Evolutionary conservation across 371 early-diverging fungal species (phyloP).

Genomic region (Blakeslea trispora): DNA sequence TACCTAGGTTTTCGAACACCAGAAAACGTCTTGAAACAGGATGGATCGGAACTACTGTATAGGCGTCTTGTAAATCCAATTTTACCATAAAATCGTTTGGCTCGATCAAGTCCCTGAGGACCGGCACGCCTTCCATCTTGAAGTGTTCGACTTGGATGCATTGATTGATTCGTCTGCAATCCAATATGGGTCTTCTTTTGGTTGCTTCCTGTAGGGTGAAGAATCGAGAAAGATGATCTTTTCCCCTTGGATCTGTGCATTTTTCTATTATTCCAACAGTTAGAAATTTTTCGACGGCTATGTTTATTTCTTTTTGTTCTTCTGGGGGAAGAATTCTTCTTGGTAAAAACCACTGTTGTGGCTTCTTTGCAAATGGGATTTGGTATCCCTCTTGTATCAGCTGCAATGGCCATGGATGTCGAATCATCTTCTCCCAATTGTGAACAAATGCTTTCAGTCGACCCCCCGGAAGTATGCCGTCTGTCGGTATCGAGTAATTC

Average conservation of each 20-base stretch:
- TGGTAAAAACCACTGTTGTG: too few relatives aligned
- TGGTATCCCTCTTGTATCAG: too few relatives aligned
- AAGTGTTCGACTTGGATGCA: conserved; percentile 13
- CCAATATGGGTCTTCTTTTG: conserved; percentile 5
- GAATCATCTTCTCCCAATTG: too few relatives aligned
- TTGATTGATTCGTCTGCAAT: conserved; percentile 7
- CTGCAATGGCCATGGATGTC: too few relatives aligned
- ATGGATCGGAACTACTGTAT: conserved; percentile 16
- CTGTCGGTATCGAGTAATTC: too few relatives aligned
- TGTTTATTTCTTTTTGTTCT: too few relatives aligned
- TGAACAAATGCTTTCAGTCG: too few relatives aligned
- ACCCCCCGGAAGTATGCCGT: too few relatives aligned
- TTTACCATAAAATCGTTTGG: conserved; percentile 9
- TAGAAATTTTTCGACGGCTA: conserved; percentile 7
- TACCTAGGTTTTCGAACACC: conserved; percentile 1
- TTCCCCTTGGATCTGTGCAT: background rate
- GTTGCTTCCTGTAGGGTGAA: conserved; percentile 2
- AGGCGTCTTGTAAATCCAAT: conserved; percentile 14
- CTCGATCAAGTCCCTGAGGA: conserved; percentile 10
- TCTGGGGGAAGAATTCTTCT: too few relatives aligned
- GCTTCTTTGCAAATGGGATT: too few relatives aligned
- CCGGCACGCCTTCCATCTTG: conserved; percentile 19
- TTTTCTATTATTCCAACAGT: too few relatives aligned
- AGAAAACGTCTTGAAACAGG: conserved; percentile 7
- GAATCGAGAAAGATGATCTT: background rate